Percentiles rank a stretch among this genome's conserved stretches.
phyloP scores from a whole-genome alignment of 192 early-diverging fungal species.

The Chytriomyces hyalinus region DNA sequence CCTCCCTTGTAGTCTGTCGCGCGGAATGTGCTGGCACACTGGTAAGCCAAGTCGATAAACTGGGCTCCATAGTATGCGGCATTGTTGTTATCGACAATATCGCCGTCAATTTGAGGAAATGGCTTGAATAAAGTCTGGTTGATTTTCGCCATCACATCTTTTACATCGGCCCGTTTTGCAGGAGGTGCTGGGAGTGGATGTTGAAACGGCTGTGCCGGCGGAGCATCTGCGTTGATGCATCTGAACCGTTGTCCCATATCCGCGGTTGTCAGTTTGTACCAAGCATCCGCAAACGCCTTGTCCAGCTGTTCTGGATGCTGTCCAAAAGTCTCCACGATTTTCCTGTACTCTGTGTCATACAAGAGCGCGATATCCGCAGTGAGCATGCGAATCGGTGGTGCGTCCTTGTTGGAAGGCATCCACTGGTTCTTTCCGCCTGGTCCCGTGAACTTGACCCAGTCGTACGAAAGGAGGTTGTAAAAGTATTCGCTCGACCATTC shows the following conservation, averaged over 20 bases:
- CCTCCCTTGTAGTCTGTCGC: constrained; percentile 41
- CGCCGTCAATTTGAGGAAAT: neutral
- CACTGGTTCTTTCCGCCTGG: constrained; percentile 42
- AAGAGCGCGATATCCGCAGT: constrained; percentile 35
- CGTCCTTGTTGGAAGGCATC: neutral
- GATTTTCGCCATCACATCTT: constrained; percentile 20
- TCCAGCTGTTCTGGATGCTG: constrained; percentile 6
- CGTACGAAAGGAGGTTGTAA: constrained; percentile 54
- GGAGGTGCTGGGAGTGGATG: constrained; percentile 38
- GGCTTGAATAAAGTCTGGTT: neutral
- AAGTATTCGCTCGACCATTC: constrained; percentile 82
- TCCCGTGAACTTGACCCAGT: constrained; percentile 37
- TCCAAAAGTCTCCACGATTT: constrained; percentile 1
- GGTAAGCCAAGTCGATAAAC: constrained; percentile 38
- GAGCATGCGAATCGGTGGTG: constrained; percentile 33
- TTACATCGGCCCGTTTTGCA: constrained; percentile 24
- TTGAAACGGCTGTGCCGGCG: constrained; percentile 44
- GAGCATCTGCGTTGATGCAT: constrained; percentile 33
- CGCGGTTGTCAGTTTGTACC: constrained; percentile 45
- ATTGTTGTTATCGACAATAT: constrained; percentile 4
- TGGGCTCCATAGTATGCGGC: constrained; percentile 31
- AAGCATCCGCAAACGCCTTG: constrained; percentile 37
- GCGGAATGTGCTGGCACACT: constrained; percentile 43
- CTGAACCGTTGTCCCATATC: constrained; percentile 42
- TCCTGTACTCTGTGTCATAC: constrained; percentile 18